Conservation (phyloP, 106 monocot genomes). For the Phalaenopsis aphrodite region DNA sequence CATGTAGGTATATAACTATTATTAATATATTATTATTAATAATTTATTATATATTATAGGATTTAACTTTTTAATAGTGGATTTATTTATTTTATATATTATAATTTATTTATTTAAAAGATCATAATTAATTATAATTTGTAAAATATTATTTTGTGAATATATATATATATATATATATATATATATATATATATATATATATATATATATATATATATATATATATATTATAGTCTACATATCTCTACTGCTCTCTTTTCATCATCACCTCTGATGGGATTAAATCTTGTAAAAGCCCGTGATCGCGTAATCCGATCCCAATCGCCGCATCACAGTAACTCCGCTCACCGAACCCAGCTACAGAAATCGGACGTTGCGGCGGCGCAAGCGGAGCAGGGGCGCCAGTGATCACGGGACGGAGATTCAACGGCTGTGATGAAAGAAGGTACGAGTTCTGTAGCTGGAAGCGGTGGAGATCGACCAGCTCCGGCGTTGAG, state of each 20-base stretch:
- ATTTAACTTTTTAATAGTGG: no score
- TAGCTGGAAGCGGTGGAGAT: background rate
- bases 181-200: no score
- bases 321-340: background rate
- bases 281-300: conserved; percentile 21
- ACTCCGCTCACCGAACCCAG: background rate
- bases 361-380: background rate
- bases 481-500: background rate
- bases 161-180: no score
- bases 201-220: no score
- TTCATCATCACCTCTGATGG: conserved; percentile 5
- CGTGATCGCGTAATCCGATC: conserved; percentile 7
- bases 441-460: background rate
- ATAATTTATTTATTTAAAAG: no score
- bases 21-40: no score
- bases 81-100: no score
- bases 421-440: background rate
- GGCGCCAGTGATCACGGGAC: background rate
- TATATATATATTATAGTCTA: no score
- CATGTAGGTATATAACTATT: no score
- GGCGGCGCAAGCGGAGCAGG: background rate
- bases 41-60: no score
- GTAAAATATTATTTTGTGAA: no score
- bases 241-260: background rate
- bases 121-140: no score